Base-by-base conservation (phyloP, 257 asterid genomes). In the Nicotiana tomentosiformis region DNA sequence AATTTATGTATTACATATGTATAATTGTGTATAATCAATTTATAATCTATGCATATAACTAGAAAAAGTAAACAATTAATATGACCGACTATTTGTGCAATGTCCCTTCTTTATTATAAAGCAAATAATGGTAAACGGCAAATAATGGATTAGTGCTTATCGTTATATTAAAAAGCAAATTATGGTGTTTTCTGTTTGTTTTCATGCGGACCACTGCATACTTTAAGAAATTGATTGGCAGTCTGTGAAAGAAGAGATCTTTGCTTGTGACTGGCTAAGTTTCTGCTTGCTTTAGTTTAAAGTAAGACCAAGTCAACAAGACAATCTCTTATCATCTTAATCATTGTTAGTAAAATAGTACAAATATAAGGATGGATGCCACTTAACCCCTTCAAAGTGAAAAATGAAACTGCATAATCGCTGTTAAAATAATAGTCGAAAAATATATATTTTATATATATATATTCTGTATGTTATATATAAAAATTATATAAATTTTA, bases 191-290 rank as follows among this genome's bases (percentile, higher is more conserved):
- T 62, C 20, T 79, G 17, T 32, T 72, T 53, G 80, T 67, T 49
- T 23, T 79, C 90, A 87, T 77, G 90, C 87, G 86, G 80, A 83
- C 88, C 9, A 18, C 39, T 37, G 23, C 15, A 81, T 17, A 20
- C 7, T 7, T 7, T 2, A 39, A 7, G 77, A 76, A 26, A 80
- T 46, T 29, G 23, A 10, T 51, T 11, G 49, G 15, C 46, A 20
- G 55, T 46, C 66, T 32, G 32, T 18, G 23, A 51, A 81, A 62
- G 8, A 66, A 51, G 5, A 66, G 8, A 20, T 3, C 10, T 49
- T 17, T 61, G 9, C n/a, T 9, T 0, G 5, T 17, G n/a, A 35
- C 26, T 82, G 11, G n/a, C 30, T 46, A 67, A 33, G 15, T 7
- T 16, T 66, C 51, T 35, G 49, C 2, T n/a, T 67, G 77, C 2